Percentiles rank a stretch among this genome's conserved stretches.
phyloP scores from a whole-genome alignment of 768 basidiomycete genomes.

The Asterophora parasitica region DNA sequence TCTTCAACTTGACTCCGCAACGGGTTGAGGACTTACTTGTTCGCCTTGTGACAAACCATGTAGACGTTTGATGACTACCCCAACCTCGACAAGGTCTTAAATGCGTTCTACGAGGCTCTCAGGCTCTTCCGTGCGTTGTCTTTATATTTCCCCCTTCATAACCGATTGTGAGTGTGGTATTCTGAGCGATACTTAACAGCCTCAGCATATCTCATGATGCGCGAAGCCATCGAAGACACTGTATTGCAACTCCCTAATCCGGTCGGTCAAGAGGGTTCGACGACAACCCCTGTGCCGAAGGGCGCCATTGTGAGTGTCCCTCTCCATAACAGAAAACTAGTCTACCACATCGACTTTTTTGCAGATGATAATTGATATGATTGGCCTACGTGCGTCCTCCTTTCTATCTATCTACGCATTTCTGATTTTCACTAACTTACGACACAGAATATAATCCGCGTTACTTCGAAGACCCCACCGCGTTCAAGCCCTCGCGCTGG shows the following conservation, averaged over 20 bases:
- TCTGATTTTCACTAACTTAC: not conserved
- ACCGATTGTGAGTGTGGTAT: not conserved
- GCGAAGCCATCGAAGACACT: constrained; percentile 38
- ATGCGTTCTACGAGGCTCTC: constrained; percentile 37
- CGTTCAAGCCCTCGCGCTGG: constrained; percentile 48
- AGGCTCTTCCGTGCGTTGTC: constrained; percentile 29
- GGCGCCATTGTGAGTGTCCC: constrained; percentile 19
- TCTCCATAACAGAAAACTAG: not conserved
- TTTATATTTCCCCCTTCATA: not conserved
- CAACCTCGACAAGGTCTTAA: constrained; percentile 37
- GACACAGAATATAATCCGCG: constrained; percentile 43
- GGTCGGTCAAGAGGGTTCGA: constrained; percentile 32
- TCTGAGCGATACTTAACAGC: constrained; percentile 20
- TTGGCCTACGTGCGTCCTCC: constrained; percentile 40
- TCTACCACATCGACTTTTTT: not conserved
- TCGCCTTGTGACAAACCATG: not conserved
- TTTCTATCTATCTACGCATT: not conserved
- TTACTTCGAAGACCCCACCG: constrained; percentile 41
- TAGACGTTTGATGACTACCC: constrained; percentile 36
- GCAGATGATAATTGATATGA: constrained; percentile 40
- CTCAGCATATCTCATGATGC: constrained; percentile 34
- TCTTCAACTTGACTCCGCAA: not conserved
- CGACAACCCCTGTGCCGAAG: constrained; percentile 31
- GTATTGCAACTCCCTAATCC: constrained; percentile 37
- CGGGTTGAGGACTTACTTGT: too few relatives aligned